Evolutionary conservation across 768 basidiomycete species (phyloP).

Genomic region (Leccinum disarticulatum): DNA sequence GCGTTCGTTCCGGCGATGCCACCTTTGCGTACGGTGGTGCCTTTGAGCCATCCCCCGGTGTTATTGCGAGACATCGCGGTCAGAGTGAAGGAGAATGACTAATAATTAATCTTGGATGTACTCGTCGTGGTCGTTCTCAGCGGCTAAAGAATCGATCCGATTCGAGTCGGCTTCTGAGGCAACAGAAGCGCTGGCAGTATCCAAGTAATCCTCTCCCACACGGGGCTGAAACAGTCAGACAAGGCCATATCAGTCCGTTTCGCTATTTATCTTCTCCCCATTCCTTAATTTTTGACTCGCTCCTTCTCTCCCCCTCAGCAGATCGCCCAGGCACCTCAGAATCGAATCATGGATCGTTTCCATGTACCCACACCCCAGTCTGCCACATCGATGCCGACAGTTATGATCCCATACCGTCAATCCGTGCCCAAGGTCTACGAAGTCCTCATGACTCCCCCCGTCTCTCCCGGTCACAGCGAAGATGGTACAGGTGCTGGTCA

Average conservation of each 20-base stretch:
- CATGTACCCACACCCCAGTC: slow-evolving; percentile 23
- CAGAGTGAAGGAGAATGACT: background rate
- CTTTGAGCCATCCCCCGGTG: slow-evolving; percentile 58
- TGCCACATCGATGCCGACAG: slow-evolving; percentile 11
- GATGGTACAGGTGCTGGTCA: slow-evolving; percentile 27
- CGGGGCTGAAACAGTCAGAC: slow-evolving; percentile 7
- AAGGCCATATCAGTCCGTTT: slow-evolving; percentile 13
- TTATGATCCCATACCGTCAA: slow-evolving; percentile 30
- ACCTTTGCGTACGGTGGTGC: slow-evolving; percentile 73
- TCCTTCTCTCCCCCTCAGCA: background rate
- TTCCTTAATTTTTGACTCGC: background rate
- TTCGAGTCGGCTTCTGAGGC: slow-evolving; percentile 10
- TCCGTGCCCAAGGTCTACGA: slow-evolving; percentile 47
- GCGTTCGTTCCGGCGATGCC: slow-evolving; percentile 42
- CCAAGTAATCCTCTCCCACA: background rate
- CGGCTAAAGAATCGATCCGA: slow-evolving; percentile 12
- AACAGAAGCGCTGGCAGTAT: slow-evolving; percentile 2
- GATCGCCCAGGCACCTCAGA: slow-evolving; percentile 3
- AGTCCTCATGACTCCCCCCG: slow-evolving; percentile 70
- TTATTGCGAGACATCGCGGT: slow-evolving; percentile 33
- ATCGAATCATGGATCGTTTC: slow-evolving; percentile 25
- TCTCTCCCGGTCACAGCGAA: slow-evolving; percentile 58
- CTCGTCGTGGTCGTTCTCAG: background rate
- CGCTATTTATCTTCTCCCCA: slow-evolving; percentile 7
- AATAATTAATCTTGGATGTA: slow-evolving; percentile 13